Conservation (phyloP, 441 rosid genomes). For the Erysimum cheiri region DNA sequence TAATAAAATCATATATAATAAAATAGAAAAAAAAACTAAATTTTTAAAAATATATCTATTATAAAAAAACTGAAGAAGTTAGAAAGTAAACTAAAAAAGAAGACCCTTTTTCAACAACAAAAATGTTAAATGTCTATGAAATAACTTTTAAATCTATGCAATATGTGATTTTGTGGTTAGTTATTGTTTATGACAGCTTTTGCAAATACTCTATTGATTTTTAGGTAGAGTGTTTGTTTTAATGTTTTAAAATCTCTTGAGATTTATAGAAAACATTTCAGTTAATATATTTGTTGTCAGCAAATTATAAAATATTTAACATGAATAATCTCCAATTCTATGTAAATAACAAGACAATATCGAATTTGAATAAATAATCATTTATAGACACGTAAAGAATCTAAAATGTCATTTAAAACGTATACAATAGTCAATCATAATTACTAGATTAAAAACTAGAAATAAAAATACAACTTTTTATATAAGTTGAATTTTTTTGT, state of each 20-base stretch:
- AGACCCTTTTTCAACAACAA: constrained; percentile 26
- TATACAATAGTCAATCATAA: background rate
- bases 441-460: background rate
- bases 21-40: too few species aligned
- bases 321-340: background rate
- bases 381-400: background rate
- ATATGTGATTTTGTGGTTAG: constrained; percentile 1
- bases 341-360: background rate
- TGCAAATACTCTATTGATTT: background rate
- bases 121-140: constrained; percentile 44
- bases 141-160: constrained; percentile 21
- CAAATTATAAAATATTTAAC: background rate
- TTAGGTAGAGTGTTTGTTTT: background rate
- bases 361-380: background rate
- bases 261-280: background rate
- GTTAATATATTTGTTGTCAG: background rate
- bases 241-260: background rate
- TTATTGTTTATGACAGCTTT: background rate
- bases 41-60: too few species aligned
- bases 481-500: too few species aligned
- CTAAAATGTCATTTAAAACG: background rate
- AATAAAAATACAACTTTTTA: background rate
- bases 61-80: too few species aligned
- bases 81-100: background rate
- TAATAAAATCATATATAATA: too few species aligned